Conservation (phyloP, 148 eudicot species). For the Chenopodium suecicum region DNA sequence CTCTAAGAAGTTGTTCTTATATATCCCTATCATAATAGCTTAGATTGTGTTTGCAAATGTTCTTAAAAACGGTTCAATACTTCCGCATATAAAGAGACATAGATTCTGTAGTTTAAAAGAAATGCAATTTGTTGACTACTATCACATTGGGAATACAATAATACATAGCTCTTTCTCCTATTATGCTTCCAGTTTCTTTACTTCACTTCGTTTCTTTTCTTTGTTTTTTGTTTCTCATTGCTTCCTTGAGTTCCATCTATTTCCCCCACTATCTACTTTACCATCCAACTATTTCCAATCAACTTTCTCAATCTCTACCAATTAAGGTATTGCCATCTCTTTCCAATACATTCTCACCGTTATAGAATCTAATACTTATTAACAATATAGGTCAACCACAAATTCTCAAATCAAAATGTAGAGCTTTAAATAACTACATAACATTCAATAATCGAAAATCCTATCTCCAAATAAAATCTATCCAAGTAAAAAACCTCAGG, state of each 20-base stretch:
- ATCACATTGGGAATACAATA: not conserved
- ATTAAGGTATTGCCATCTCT: not conserved
- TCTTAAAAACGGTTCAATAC: not conserved
- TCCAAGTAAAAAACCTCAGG: not conserved
- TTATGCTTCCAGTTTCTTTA: not conserved
- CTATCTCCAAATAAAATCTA: not conserved
- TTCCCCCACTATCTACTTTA: not conserved
- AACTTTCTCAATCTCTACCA: not conserved
- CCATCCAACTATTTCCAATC: not conserved
- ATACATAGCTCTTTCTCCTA: not conserved
- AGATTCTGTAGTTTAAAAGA: not conserved
- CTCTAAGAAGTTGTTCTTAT: too few relatives aligned
- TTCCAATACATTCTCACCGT: not conserved
- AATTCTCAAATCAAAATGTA: not conserved
- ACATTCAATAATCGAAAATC: too few relatives aligned
- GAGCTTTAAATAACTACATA: not conserved
- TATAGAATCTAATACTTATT: not conserved
- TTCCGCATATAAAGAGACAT: not conserved
- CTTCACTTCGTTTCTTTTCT: not conserved
- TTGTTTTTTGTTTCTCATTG: not conserved
- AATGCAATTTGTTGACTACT: not conserved
- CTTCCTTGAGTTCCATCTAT: not conserved
- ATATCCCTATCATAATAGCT: too few relatives aligned
- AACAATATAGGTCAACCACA: not conserved
- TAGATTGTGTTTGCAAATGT: not conserved